Conservation (phyloP, 345 rosid genomes). For the Mangifera indica region DNA sequence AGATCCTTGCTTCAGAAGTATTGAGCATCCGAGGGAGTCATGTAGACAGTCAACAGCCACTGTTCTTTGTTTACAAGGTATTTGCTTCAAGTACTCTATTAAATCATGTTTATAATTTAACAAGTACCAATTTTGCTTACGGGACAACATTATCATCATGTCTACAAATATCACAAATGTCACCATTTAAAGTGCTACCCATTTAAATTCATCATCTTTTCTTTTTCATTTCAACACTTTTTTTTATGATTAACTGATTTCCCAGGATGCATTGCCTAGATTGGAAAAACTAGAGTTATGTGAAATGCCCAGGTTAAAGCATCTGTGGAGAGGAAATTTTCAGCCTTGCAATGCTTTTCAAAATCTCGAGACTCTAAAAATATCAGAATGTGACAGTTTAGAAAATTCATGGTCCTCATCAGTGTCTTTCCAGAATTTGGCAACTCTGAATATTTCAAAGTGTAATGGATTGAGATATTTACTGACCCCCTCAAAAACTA, state of each 20-base stretch:
- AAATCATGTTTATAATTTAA: background rate
- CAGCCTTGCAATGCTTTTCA: background rate
- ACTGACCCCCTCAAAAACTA: background rate
- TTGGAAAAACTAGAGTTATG: background rate
- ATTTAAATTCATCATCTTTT: too few relatives aligned
- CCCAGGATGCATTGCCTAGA: background rate
- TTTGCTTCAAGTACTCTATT: too few relatives aligned
- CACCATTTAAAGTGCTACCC: too few relatives aligned
- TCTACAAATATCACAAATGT: background rate
- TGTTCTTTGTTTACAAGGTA: conserved; percentile 24
- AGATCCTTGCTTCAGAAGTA: conserved; percentile 7
- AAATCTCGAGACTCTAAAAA: background rate
- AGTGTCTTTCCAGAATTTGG: background rate
- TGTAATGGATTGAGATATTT: conserved; percentile 9
- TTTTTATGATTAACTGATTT: too few relatives aligned
- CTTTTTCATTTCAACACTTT: too few relatives aligned
- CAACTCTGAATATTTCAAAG: background rate
- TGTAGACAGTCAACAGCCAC: background rate
- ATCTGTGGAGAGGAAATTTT: conserved; percentile 1
- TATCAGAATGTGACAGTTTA: background rate
- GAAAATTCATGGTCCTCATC: conserved; percentile 13
- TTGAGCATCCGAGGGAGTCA: background rate
- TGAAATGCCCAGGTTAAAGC: background rate
- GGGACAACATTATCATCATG: background rate
- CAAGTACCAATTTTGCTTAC: background rate